Evolutionary conservation across 2,329 filamentous ascomycete species (phyloP), one percentile per base, ranked within the genome.

Genomic region (Aspergillus novofumigatus): DNA sequence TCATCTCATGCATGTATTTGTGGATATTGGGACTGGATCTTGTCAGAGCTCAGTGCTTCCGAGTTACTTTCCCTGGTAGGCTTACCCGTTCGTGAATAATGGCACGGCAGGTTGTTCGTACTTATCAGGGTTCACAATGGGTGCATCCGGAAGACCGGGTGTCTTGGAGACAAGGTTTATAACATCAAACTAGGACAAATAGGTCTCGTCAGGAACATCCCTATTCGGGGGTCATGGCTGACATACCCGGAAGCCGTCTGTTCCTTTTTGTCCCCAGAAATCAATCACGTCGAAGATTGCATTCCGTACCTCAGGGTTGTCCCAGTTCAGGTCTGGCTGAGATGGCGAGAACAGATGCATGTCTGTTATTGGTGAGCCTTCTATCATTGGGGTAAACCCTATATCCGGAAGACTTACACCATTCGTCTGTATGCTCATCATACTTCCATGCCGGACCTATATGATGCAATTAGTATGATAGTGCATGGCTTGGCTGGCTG

Each of bases 271-370:
- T 0, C 91, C 80, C 90, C 89, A 92, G 69, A 91, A 92, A 42
- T 82, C 79, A 83, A 91, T 88, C 2, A 86, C 78, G 11, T 81
- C 80, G 71, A 89, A 88, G 11, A 91, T 83, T 7, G 88, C 89
- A 35, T 81, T 73, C 6, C 89, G 81, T 0, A 86, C 82, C 21
- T 81, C 82, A 0, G 78, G 77, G 55, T 86, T 89, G 67, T 91
- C 87, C 88, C 88, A 92, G 71, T 92, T 92, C n/a, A 92, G 77
- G 64, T 92, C 90, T 0, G 89, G 89, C 70, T 92, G 89, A 59
- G 88, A 83, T 8, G 81, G 80, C 5, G 86, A 83, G 70, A 90
- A 92, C 14, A 92, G 78, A 59, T 87, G 84, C 0, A 91, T 80
- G 65, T 89, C 60, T 60, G 44, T 42, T 20, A 52, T 28, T n/a